Percentiles rank a stretch among this genome's conserved stretches.
Evolutionary conservation across 1,284 basidiomycete genomes (phyloP).

Genomic region (Malassezia yamatoensis): DNA sequence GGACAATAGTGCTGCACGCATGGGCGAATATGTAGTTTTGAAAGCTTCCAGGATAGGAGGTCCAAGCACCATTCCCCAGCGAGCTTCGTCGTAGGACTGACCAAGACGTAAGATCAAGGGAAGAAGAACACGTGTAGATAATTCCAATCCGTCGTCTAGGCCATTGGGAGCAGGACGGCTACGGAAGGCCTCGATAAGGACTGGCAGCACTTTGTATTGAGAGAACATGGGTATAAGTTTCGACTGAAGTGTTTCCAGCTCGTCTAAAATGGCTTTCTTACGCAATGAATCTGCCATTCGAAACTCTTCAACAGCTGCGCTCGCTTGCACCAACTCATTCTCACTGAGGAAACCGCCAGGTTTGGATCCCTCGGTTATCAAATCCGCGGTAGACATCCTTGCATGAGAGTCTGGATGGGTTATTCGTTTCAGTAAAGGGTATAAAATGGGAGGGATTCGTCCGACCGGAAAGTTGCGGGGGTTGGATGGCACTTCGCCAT

Average conservation of each 20-base stretch:
- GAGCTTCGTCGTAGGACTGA: slow-evolving; percentile 22
- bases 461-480: slow-evolving; percentile 63
- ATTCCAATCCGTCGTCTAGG: slow-evolving; percentile 15
- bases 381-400: slow-evolving; percentile 57
- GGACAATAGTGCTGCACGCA: slow-evolving; percentile 83
- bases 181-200: slow-evolving; percentile 61
- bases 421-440: slow-evolving; percentile 73
- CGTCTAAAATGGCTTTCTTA: slow-evolving; percentile 53
- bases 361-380: slow-evolving; percentile 38
- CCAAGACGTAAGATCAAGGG: slow-evolving; percentile 40
- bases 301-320: slow-evolving; percentile 76
- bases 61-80: slow-evolving; percentile 27
- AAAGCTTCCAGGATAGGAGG: slow-evolving; percentile 36
- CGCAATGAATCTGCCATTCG: slow-evolving; percentile 72
- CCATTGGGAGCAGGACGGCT: neutral
- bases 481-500: slow-evolving; percentile 50
- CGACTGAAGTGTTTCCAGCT: neutral
- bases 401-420: slow-evolving; percentile 75
- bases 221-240: slow-evolving; percentile 72
- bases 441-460: slow-evolving; percentile 67
- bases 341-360: slow-evolving; percentile 66
- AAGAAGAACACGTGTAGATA: slow-evolving; percentile 18
- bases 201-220: slow-evolving; percentile 74
- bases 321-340: slow-evolving; percentile 77
- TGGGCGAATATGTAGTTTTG: slow-evolving; percentile 62